A percentile compares a stretch with the other conserved stretches of the same genome.
Evolutionary conservation across 2,329 filamentous ascomycete genomes (phyloP).

Genomic region (Aureobasidium vineae): DNA sequence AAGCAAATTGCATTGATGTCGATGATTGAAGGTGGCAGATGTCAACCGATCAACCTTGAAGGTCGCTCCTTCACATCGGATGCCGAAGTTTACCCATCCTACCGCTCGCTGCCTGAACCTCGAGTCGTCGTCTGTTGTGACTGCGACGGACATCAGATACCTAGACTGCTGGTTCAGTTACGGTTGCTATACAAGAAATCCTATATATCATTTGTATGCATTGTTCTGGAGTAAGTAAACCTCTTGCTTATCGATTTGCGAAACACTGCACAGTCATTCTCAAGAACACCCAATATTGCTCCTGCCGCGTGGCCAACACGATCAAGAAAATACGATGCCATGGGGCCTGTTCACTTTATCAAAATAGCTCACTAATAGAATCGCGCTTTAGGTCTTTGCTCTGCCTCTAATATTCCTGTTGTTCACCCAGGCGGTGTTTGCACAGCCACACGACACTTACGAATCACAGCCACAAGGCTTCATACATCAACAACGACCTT

Average conservation of each 20-base stretch:
- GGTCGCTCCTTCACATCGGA: too few relatives aligned
- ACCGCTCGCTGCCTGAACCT: conserved; percentile 11
- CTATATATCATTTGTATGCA: not conserved
- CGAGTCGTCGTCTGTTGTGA: not conserved
- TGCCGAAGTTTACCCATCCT: conserved; percentile 9
- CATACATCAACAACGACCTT: conserved; percentile 14
- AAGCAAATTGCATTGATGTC: too few relatives aligned
- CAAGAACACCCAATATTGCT: not conserved
- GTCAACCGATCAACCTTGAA: too few relatives aligned
- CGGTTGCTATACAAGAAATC: not conserved
- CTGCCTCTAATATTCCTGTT: not conserved
- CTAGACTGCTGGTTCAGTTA: conserved; percentile 20
- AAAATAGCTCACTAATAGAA: not conserved
- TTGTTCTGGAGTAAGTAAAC: not conserved
- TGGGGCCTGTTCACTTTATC: not conserved
- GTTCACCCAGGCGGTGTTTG: conserved; percentile 8
- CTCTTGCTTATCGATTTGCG: not conserved
- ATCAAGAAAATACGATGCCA: not conserved
- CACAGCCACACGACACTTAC: conserved; percentile 22
- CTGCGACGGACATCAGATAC: not conserved
- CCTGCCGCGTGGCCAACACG: not conserved
- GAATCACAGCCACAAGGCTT: conserved; percentile 2
- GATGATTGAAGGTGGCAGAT: too few relatives aligned
- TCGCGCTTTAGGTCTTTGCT: not conserved
- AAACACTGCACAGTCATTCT: not conserved